Evolutionary conservation across 2,329 filamentous ascomycete genomes (phyloP).

Genomic region (Rutstroemia sp.): DNA sequence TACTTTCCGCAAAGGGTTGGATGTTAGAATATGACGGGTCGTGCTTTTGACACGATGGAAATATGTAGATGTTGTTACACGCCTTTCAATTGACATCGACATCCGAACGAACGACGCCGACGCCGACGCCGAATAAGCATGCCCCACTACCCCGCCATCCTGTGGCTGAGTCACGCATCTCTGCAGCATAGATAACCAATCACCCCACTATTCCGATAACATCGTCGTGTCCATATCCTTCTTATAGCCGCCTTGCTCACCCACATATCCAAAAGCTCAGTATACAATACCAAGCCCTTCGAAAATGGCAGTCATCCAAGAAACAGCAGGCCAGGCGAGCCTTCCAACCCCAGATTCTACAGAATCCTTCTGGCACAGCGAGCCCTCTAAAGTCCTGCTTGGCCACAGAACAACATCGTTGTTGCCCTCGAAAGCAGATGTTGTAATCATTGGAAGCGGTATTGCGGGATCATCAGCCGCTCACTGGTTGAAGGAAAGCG

Average conservation of each 20-base stretch:
- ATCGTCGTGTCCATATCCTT: neutral
- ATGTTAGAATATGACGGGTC: too few species aligned
- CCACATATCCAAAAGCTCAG: neutral
- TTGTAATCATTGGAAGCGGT: constrained; percentile 67
- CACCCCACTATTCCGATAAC: neutral
- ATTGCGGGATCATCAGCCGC: constrained; percentile 71
- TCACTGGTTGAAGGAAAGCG: constrained; percentile 46
- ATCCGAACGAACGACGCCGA: too few species aligned
- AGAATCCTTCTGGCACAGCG: constrained; percentile 65
- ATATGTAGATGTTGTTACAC: too few species aligned
- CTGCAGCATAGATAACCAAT: neutral
- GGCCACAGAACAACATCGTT: constrained; percentile 60
- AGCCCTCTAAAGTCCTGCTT: constrained; percentile 55
- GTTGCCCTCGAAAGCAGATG: constrained; percentile 56
- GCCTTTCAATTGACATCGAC: too few species aligned
- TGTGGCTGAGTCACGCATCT: too few species aligned
- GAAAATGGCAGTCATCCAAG: neutral
- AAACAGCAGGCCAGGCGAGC: constrained; percentile 14
- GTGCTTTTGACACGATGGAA: too few species aligned
- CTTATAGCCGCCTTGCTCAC: neutral
- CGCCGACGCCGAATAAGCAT: too few species aligned
- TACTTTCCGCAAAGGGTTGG: too few species aligned
- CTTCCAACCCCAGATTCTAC: constrained; percentile 56
- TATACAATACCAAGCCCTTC: neutral
- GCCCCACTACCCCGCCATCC: too few species aligned